Conservation (phyloP, 2,329 filamentous ascomycete genomes). For the Dactylella cylindrospora region DNA sequence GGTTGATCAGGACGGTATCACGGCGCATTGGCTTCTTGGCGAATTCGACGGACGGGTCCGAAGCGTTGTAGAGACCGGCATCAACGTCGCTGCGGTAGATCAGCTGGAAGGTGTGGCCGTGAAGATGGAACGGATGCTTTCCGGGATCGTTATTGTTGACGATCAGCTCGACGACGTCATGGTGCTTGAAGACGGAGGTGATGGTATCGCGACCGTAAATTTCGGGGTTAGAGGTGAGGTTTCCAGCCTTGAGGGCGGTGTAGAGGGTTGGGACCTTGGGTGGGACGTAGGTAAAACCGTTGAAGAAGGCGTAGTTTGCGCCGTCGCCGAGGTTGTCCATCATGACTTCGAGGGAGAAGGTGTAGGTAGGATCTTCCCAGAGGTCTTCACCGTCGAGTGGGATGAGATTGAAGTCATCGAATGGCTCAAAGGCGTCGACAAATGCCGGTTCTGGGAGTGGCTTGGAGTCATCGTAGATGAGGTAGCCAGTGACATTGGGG, state of each 20-base stretch:
- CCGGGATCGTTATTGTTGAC: conserved; percentile 54
- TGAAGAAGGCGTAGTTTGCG: conserved; percentile 70
- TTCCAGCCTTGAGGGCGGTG: conserved; percentile 66
- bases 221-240: conserved; percentile 59
- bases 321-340: conserved; percentile 71
- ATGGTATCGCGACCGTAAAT: conserved; percentile 70
- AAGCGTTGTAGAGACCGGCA: conserved; percentile 59
- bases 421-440: conserved; percentile 65
- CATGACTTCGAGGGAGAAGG: conserved; percentile 64
- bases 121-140: conserved; percentile 58
- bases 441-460: conserved; percentile 58
- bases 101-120: conserved; percentile 67
- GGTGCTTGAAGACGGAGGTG: conserved; percentile 52
- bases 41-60: conserved; percentile 56
- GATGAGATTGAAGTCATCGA: conserved; percentile 72
- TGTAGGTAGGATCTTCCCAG: conserved; percentile 64
- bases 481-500: conserved; percentile 67
- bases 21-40: conserved; percentile 64
- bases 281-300: conserved; percentile 72
- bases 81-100: conserved; percentile 63
- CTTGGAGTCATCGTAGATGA: conserved; percentile 60
- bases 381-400: conserved; percentile 67
- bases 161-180: conserved; percentile 53
- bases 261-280: conserved; percentile 81
- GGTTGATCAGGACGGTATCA: conserved; percentile 67